Percentiles rank a stretch among this genome's conserved stretches.
phyloP scores from a whole-genome alignment of 345 rosid species.

The Corymbia maculata region DNA sequence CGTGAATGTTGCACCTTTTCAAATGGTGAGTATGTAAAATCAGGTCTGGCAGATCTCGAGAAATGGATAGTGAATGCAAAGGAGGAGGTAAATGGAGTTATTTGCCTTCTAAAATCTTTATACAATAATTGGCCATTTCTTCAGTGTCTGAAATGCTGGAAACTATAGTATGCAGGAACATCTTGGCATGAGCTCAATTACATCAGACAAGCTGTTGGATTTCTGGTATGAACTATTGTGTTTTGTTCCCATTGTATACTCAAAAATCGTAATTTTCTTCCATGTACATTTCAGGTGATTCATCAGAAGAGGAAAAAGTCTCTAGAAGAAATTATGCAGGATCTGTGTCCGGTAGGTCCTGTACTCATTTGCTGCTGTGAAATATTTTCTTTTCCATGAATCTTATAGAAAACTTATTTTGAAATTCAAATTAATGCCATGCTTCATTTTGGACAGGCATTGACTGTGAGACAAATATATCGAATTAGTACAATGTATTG shows the following conservation, averaged over 20 bases:
- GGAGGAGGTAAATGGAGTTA: slow-evolving; percentile 58
- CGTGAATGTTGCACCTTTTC: slow-evolving; percentile 99
- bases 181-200: slow-evolving; percentile 96
- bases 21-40: slow-evolving; percentile 92
- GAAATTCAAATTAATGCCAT: background rate
- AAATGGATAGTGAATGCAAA: slow-evolving; percentile 80
- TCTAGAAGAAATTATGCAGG: slow-evolving; percentile 78
- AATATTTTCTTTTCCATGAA: background rate
- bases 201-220: slow-evolving; percentile 98
- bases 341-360: slow-evolving; percentile 77
- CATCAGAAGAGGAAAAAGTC: slow-evolving; percentile 96
- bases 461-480: slow-evolving; percentile 93
- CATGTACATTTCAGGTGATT: slow-evolving; percentile 48
- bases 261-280: slow-evolving; percentile 1
- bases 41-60: slow-evolving; percentile 94
- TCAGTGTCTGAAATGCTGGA: background rate
- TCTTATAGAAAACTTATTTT: background rate
- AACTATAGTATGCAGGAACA: slow-evolving; percentile 82
- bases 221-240: slow-evolving; percentile 49
- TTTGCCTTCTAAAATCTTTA: background rate
- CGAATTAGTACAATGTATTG: slow-evolving; percentile 98
- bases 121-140: background rate
- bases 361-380: background rate
- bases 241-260: slow-evolving; percentile 1
- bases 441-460: slow-evolving; percentile 31